Evolutionary conservation across 129 eudicot species (phyloP).

Genomic region (Escallonia herrerae): DNA sequence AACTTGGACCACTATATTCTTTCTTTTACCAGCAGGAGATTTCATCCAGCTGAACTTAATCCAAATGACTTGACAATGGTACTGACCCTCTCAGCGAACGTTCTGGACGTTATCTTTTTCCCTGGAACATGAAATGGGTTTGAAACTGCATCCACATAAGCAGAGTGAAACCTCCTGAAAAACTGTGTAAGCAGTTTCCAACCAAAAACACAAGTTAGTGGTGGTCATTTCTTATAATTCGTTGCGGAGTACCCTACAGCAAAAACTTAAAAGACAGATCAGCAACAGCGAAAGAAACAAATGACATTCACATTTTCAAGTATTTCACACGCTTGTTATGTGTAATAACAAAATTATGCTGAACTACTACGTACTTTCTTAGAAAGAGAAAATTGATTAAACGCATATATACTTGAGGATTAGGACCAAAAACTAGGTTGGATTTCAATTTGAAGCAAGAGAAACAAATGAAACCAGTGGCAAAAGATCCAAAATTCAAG

Average conservation of each 20-base stretch:
- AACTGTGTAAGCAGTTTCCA: slow-evolving; percentile 40
- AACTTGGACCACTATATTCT: not conserved
- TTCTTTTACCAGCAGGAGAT: not conserved
- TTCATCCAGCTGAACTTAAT: slow-evolving; percentile 51
- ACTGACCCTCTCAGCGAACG: slow-evolving; percentile 78
- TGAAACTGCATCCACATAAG: slow-evolving; percentile 90
- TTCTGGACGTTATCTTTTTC: slow-evolving; percentile 82
- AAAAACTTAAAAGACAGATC: too few relatives aligned
- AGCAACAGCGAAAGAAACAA: too few relatives aligned
- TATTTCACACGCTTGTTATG: too few relatives aligned
- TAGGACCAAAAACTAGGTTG: too few relatives aligned
- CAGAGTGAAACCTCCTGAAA: slow-evolving; percentile 90
- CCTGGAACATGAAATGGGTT: slow-evolving; percentile 98
- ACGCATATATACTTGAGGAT: too few relatives aligned
- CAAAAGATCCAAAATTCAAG: too few relatives aligned
- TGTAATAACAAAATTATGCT: too few relatives aligned
- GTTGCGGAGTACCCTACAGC: not conserved
- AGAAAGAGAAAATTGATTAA: too few relatives aligned
- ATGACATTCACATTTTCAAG: too few relatives aligned
- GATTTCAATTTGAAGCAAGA: too few relatives aligned
- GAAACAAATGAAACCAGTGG: too few relatives aligned
- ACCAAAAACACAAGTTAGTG: slow-evolving; percentile 2
- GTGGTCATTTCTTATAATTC: not conserved
- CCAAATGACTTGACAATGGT: slow-evolving; percentile 84
- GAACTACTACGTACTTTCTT: too few relatives aligned